Evolutionary conservation across 768 basidiomycete genomes (phyloP).

Genomic region (Lactarius trivialis): DNA sequence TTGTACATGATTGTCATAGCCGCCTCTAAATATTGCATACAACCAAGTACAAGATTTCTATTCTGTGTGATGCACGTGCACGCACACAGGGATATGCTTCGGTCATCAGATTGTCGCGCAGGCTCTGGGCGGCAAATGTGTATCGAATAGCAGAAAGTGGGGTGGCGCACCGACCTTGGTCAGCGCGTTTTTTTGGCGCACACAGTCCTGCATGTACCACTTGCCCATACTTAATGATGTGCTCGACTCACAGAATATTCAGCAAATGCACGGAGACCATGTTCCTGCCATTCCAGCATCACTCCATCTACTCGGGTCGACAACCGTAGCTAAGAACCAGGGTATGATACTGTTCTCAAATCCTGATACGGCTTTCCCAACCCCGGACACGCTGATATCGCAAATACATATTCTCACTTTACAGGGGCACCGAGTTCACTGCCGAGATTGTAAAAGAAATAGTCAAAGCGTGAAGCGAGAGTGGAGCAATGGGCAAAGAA

Average conservation of each 20-base stretch:
- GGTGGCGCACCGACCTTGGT: constrained; percentile 56
- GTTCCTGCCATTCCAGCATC: constrained; percentile 51
- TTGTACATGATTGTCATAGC: too few species aligned
- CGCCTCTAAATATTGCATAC: too few species aligned
- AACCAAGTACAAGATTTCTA: too few species aligned
- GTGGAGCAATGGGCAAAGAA: constrained; percentile 41
- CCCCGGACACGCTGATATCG: constrained; percentile 21
- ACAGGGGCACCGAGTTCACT: constrained; percentile 87
- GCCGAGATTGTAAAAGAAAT: constrained; percentile 49
- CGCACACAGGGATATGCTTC: constrained; percentile 72
- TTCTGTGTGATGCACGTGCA: too few species aligned
- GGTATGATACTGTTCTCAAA: constrained; percentile 55
- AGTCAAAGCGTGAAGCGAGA: constrained; percentile 41
- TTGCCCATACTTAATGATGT: background rate
- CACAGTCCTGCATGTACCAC: constrained; percentile 34
- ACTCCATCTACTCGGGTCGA: constrained; percentile 61
- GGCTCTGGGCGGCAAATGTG: constrained; percentile 67
- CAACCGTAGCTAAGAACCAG: constrained; percentile 53
- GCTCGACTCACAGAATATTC: constrained; percentile 47
- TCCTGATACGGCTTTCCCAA: constrained; percentile 19
- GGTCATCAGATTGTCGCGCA: constrained; percentile 81
- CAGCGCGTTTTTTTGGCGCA: constrained; percentile 57
- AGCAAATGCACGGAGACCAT: constrained; percentile 88
- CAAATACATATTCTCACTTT: constrained; percentile 70
- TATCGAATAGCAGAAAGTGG: constrained; percentile 64